A percentile compares a stretch with the other conserved stretches of the same genome.
Evolutionary conservation across 2,329 filamentous ascomycete species (phyloP).

Genomic region (Ophiosphaerella narmari): DNA sequence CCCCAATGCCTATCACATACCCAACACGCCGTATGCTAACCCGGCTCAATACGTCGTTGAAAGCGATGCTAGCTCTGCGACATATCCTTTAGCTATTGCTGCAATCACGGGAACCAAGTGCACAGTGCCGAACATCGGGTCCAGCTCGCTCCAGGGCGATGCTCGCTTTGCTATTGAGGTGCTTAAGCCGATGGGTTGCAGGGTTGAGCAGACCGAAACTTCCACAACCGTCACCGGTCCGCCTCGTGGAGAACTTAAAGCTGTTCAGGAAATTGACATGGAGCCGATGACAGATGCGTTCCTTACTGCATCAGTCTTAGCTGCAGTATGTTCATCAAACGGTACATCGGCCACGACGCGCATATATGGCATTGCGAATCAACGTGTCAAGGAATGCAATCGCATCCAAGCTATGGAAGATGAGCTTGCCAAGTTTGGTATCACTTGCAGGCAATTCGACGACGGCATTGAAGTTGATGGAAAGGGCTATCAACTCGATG

Average conservation of each 20-base stretch:
- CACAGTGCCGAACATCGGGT: slow-evolving; percentile 95
- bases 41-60: slow-evolving; percentile 87
- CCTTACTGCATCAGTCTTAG: slow-evolving; percentile 89
- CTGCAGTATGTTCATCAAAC: slow-evolving; percentile 80
- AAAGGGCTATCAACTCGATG: slow-evolving; percentile 55
- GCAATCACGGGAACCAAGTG: slow-evolving; percentile 95
- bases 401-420: slow-evolving; percentile 94
- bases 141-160: slow-evolving; percentile 89
- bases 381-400: slow-evolving; percentile 97
- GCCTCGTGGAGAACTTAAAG: slow-evolving; percentile 70
- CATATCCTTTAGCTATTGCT: slow-evolving; percentile 90
- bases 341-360: slow-evolving; percentile 67
- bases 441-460: slow-evolving; percentile 82
- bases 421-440: slow-evolving; percentile 90
- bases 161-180: slow-evolving; percentile 92
- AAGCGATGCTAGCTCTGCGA: slow-evolving; percentile 96
- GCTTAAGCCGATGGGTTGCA: slow-evolving; percentile 89
- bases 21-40: slow-evolving; percentile 80
- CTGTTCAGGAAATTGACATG: slow-evolving; percentile 88
- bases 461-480: slow-evolving; percentile 85
- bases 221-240: slow-evolving; percentile 95
- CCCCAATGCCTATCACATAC: slow-evolving; percentile 91
- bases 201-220: slow-evolving; percentile 78
- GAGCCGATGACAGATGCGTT: slow-evolving; percentile 99
- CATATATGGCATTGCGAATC: slow-evolving; percentile 95